Conservation (phyloP, 2,329 filamentous ascomycete species). For the Colletotrichum sojae region DNA sequence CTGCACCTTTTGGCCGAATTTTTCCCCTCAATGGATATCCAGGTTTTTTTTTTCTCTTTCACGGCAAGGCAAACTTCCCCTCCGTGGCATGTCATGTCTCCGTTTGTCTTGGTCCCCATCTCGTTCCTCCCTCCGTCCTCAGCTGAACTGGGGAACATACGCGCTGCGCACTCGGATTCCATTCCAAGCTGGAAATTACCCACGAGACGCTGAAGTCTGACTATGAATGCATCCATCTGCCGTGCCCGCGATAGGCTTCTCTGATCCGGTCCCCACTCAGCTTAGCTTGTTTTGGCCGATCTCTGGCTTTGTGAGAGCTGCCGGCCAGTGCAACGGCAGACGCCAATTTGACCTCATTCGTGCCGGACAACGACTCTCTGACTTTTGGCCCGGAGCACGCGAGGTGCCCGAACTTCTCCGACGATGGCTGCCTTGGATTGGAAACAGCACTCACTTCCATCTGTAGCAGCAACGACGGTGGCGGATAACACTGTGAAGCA, state of each 20-base stretch:
- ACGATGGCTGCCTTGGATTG: not conserved
- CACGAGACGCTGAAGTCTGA: not conserved
- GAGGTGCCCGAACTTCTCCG: slow-evolving; percentile 1
- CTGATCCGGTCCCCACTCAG: slow-evolving; percentile 21
- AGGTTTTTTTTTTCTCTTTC: slow-evolving; percentile 2
- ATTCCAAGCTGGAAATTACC: slow-evolving; percentile 20
- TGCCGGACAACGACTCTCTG: not conserved
- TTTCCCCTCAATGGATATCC: slow-evolving; percentile 1
- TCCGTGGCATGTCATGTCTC: no score
- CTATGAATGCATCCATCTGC: not conserved
- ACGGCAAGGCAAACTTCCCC: not conserved
- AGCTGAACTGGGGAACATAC: not conserved
- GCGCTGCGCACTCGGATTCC: not conserved
- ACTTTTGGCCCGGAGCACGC: slow-evolving; percentile 19
- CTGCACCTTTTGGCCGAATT: not conserved
- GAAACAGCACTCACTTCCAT: not conserved
- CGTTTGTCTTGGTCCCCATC: slow-evolving; percentile 3
- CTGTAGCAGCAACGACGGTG: no score
- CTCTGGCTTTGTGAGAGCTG: slow-evolving; percentile 30
- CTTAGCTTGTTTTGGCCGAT: slow-evolving; percentile 39
- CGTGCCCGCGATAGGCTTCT: slow-evolving; percentile 26
- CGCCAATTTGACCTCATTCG: not conserved
- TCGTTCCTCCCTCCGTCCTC: not conserved
- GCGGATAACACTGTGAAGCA: not conserved
- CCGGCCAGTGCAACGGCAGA: slow-evolving; percentile 13